These are phyloP conservation scores for Metarhizium rileyi DNA, from an alignment of 2,329 filamentous ascomycete species.

Conservation along the genomic window DNA sequence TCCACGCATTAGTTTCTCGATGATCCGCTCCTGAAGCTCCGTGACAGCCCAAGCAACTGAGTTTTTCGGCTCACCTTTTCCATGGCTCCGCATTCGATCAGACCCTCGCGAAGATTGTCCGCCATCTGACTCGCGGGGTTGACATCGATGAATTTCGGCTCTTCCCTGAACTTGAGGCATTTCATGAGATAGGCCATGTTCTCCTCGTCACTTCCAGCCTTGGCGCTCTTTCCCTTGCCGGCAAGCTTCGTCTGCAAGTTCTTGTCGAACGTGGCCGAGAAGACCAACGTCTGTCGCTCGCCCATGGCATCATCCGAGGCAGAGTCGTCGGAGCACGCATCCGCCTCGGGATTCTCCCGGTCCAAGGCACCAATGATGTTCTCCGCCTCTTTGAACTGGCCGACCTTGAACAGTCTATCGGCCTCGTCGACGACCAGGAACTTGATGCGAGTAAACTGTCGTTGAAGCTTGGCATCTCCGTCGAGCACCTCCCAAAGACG, in stretches of 20 bases:
- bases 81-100: conserved; percentile 84
- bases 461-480: conserved; percentile 58
- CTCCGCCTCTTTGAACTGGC: conserved; percentile 89
- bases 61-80: conserved; percentile 66
- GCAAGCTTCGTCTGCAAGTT: conserved; percentile 83
- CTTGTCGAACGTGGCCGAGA: conserved; percentile 93
- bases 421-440: conserved; percentile 93
- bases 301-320: conserved; percentile 33
- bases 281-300: conserved; percentile 78
- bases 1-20: conserved; percentile 11
- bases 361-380: conserved; percentile 80
- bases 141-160: conserved; percentile 84
- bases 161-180: conserved; percentile 78
- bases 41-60: no score
- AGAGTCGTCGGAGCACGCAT: conserved; percentile 39
- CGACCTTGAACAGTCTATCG: conserved; percentile 81
- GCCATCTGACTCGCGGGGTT: conserved; percentile 90
- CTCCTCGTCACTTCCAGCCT: conserved; percentile 53
- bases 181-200: conserved; percentile 90
- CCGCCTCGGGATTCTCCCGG: conserved; percentile 53
- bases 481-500: conserved; percentile 91
- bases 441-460: conserved; percentile 60
- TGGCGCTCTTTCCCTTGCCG: conserved; percentile 50
- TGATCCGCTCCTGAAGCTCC: background rate
- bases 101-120: conserved; percentile 70